A percentile compares a stretch with the other conserved stretches of the same genome.
These are phyloP conservation scores for Pittosporum tobira DNA, from an alignment of 129 eudicot species.

Conservation along the genomic window DNA sequence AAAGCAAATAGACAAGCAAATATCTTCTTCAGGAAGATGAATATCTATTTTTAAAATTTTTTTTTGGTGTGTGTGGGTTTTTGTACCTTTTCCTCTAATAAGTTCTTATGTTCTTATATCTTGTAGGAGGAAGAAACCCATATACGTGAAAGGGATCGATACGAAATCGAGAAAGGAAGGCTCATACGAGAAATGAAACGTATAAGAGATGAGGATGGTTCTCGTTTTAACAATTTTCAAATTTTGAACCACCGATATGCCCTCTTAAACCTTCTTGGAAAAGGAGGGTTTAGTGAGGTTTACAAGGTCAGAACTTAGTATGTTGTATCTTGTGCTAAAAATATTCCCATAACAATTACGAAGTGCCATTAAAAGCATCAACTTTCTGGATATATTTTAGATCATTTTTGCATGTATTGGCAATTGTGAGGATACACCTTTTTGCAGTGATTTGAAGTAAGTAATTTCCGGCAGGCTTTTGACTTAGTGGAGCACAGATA, in stretches of 20 bases:
- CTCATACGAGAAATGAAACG: conserved; percentile 99
- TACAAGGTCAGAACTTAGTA: conserved; percentile 57
- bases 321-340: background rate
- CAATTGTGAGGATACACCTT: conserved; percentile 15
- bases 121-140: conserved; percentile 76
- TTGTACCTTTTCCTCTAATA: background rate
- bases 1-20: background rate
- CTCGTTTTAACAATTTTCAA: conserved; percentile 90
- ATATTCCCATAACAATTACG: background rate
- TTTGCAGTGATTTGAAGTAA: conserved; percentile 27
- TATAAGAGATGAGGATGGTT: conserved; percentile 92
- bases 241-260: conserved; percentile 87
- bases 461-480: conserved; percentile 67
- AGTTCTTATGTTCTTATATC: conserved; percentile 2
- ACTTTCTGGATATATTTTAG: background rate
- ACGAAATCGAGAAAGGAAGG: conserved; percentile 84
- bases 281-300: conserved; percentile 97
- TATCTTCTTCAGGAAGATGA: too few relatives aligned
- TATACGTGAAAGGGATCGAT: conserved; percentile 87
- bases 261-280: conserved; percentile 86
- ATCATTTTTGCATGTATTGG: conserved; percentile 9
- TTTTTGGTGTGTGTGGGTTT: too few relatives aligned
- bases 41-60: too few relatives aligned
- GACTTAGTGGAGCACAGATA: conserved; percentile 93
- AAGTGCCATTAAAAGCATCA: background rate